Evolutionary conservation across 768 basidiomycete species (phyloP), one percentile per base, ranked within the genome.

Genomic region (Leccinum imitatum): DNA sequence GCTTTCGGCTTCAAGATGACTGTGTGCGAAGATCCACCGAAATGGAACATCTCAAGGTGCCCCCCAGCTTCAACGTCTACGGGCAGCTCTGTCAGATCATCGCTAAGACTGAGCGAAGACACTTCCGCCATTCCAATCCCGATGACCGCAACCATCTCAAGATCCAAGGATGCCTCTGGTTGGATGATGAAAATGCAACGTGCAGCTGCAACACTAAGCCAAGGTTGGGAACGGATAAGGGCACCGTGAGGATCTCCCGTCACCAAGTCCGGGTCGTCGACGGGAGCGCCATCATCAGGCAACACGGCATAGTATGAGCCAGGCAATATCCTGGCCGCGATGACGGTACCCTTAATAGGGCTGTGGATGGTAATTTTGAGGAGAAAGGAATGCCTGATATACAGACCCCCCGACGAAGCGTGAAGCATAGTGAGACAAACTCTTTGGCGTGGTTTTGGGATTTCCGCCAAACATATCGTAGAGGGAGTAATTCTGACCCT

Each of bases 71-170:
- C 70, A 11, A 87, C 76, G 21, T 59, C 78, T 19, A 19, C 46
- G 19, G 44, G 44, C 44, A 37, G 44, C n/a, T 19, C 2, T 21
- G 2, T 21, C n/a, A 47, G 3, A 7, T 21, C 7, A 7, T 11
- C 11, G 21, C 11, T 81, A 25, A 78, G 67, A 55, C 83, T 76
- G 63, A 82, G 83, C 14, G 83, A 84, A 14, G 84, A 86, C 9
- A 87, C 83, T 71, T 87, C 86, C 0, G 75, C 75, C 85, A 88
- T 86, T 0, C 86, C 87, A 13, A 87, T 76, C 0, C 71, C 82
- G 6, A 87, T 72, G 69, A 87, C 82, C 53, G 76, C 78, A 72
- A 84, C 73, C 46, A 84, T 61, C 0, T 84, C 85, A 41, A 88
- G 81, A 27, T 66, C 68, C 0, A 76, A 72, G 56, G 82, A 78